phyloP scores from a whole-genome alignment of 768 basidiomycete genomes.

The Hericium alpestre region DNA sequence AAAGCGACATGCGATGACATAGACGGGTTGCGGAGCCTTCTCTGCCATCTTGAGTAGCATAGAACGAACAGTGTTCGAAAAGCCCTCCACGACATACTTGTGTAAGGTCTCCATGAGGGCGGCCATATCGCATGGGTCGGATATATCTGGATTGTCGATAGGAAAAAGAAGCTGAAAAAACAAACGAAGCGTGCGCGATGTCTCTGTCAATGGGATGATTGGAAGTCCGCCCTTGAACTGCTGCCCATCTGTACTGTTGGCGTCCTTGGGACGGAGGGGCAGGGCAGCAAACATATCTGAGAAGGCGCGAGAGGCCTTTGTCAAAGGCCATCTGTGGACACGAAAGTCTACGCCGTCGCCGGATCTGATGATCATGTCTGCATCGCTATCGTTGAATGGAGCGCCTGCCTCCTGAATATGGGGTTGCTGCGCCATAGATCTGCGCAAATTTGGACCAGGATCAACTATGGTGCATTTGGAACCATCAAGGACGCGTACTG shows the following conservation, averaged over 20 bases:
- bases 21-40: neutral
- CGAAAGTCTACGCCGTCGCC: neutral
- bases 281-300: neutral
- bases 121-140: neutral
- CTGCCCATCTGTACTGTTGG: neutral
- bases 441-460: too few relatives aligned
- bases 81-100: neutral
- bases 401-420: neutral
- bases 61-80: neutral
- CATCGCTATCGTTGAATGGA: neutral
- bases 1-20: neutral
- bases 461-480: too few relatives aligned
- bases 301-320: neutral
- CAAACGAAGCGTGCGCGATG: neutral
- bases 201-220: neutral
- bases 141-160: neutral
- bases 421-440: neutral
- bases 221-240: neutral
- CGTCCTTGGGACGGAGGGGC: neutral
- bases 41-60: neutral
- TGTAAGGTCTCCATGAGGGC: neutral
- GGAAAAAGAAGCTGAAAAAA: neutral
- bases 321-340: neutral
- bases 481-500: too few relatives aligned
- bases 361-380: neutral